Evolutionary conservation across 1,284 basidiomycete species (phyloP).

Genomic region (Naganishia sp.): DNA sequence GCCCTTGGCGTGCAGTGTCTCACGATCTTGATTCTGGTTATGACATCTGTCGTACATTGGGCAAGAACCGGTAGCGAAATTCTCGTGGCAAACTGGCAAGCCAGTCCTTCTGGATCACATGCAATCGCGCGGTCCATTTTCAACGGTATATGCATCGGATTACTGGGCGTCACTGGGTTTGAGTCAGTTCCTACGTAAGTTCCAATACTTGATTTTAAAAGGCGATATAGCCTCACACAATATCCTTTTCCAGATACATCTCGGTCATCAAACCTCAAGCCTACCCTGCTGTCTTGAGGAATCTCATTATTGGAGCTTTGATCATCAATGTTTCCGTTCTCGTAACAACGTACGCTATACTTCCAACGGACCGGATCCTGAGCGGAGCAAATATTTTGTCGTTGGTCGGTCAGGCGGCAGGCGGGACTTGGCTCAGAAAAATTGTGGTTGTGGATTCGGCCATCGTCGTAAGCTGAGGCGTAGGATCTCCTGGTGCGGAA

Average conservation of each 20-base stretch:
- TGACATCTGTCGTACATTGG: constrained; percentile 36
- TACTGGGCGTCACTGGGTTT: constrained; percentile 41
- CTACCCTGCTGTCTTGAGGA: constrained; percentile 37
- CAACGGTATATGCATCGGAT: constrained; percentile 40
- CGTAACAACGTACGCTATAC: constrained; percentile 36
- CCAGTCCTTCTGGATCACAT: constrained; percentile 11
- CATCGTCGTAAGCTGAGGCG: constrained; percentile 23
- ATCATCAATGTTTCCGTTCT: constrained; percentile 39
- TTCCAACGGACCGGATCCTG: constrained; percentile 33
- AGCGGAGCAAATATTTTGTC: constrained; percentile 36
- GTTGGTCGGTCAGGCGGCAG: constrained; percentile 32
- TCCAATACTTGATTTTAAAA: not conserved
- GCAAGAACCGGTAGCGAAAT: constrained; percentile 31
- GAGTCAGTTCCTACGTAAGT: constrained; percentile 36
- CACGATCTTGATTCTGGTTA: constrained; percentile 34
- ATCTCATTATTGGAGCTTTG: constrained; percentile 35
- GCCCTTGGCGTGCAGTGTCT: constrained; percentile 16
- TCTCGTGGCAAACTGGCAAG: constrained; percentile 36
- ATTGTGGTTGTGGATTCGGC: constrained; percentile 32
- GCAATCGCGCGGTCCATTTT: constrained; percentile 34
- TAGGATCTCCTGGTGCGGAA: not conserved
- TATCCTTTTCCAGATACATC: constrained; percentile 29
- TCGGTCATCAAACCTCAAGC: constrained; percentile 29
- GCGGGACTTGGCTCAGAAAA: constrained; percentile 34
- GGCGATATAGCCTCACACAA: not conserved